phyloP scores from a whole-genome alignment of 192 early-diverging fungal species.

The Hyaloraphidium curvatum region DNA sequence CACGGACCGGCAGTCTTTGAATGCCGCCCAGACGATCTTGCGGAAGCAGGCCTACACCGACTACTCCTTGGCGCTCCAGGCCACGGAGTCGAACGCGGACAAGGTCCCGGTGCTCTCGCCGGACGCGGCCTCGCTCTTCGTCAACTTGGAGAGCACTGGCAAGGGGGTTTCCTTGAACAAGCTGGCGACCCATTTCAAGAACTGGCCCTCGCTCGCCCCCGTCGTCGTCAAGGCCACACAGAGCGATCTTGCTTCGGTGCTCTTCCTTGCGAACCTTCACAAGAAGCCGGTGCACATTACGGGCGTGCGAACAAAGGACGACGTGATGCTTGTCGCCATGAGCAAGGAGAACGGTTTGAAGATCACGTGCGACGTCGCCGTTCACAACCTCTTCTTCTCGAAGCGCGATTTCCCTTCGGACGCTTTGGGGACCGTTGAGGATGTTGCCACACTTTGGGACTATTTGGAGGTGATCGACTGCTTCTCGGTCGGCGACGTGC shows the following conservation, averaged over 20 bases:
- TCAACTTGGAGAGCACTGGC: constrained; percentile 22
- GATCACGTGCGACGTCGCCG: constrained; percentile 87
- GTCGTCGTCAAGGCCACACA: constrained; percentile 73
- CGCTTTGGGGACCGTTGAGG: constrained; percentile 16
- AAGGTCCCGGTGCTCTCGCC: constrained; percentile 18
- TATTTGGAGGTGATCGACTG: constrained; percentile 71
- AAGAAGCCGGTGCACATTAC: constrained; percentile 76
- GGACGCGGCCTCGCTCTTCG: constrained; percentile 22
- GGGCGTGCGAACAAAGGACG: constrained; percentile 51
- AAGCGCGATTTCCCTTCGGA: constrained; percentile 15
- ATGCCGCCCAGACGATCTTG: constrained; percentile 24
- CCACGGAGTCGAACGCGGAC: constrained; percentile 40
- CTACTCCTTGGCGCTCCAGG: constrained; percentile 47
- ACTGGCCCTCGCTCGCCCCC: constrained; percentile 55
- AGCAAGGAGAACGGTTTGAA: constrained; percentile 65
- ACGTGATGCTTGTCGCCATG: constrained; percentile 67
- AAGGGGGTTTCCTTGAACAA: no score
- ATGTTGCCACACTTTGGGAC: constrained; percentile 65
- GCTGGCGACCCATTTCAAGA: constrained; percentile 49
- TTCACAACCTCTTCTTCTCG: constrained; percentile 64
- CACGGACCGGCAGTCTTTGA: constrained; percentile 32
- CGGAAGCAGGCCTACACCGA: constrained; percentile 39
- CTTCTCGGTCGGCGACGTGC: constrained; percentile 54
- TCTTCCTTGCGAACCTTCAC: constrained; percentile 71
- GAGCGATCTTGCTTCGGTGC: constrained; percentile 66